Evolutionary conservation across 2,329 filamentous ascomycete species (phyloP).

Genomic region (Ciborinia camelliae): DNA sequence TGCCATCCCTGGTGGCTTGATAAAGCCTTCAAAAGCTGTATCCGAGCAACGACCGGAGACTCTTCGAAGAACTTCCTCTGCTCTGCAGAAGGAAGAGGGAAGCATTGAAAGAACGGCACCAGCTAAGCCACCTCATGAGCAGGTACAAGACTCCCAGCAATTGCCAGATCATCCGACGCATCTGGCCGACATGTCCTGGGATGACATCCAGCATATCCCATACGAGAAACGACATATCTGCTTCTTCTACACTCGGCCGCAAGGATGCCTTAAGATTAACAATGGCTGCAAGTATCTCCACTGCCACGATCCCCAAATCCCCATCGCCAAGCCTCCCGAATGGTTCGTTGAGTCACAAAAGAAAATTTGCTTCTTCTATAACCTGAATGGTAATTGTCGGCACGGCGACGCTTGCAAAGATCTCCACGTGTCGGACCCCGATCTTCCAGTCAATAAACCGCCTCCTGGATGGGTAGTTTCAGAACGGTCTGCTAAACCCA

Average conservation of each 20-base stretch:
- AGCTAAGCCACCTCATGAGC: neutral
- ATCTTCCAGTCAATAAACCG: neutral
- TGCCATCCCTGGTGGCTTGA: conserved; percentile 30
- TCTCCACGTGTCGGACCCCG: neutral
- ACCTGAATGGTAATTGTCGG: conserved; percentile 8
- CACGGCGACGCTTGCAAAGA: conserved; percentile 1
- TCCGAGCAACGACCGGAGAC: conserved; percentile 21
- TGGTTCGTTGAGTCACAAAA: neutral
- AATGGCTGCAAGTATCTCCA: conserved; percentile 2
- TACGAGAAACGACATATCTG: conserved; percentile 8
- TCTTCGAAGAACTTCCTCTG: conserved; percentile 20
- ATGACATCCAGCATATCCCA: conserved; percentile 7
- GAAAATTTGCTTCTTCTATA: conserved; percentile 24
- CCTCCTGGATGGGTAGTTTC: neutral
- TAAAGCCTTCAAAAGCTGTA: conserved; percentile 26
- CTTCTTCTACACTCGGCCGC: neutral
- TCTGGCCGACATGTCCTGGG: conserved; percentile 6
- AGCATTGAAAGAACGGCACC: neutral
- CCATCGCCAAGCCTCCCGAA: neutral
- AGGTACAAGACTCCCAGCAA: neutral
- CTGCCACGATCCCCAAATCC: neutral
- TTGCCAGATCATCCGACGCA: conserved; percentile 11
- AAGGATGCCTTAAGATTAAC: neutral
- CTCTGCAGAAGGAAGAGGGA: neutral
- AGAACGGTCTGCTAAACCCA: neutral